Conservation (phyloP, 2,329 filamentous ascomycete genomes). For the Sphaceloma murrayae region DNA sequence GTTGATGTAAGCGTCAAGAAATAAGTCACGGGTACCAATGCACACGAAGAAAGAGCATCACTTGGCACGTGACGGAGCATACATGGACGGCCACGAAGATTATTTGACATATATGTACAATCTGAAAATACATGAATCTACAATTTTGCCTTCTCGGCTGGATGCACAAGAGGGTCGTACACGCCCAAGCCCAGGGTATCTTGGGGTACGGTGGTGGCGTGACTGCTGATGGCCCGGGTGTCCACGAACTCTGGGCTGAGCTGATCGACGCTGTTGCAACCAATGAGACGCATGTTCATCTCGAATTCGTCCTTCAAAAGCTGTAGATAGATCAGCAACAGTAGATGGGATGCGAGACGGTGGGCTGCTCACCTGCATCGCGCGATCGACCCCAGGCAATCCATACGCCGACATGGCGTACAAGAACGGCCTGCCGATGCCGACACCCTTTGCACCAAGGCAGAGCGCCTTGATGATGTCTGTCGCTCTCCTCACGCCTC, state of each 20-base stretch:
- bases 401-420: slow-evolving; percentile 96
- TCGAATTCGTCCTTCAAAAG: slow-evolving; percentile 92
- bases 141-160: slow-evolving; percentile 34
- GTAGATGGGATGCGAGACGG: too few relatives aligned
- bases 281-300: slow-evolving; percentile 97
- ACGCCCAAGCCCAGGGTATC: slow-evolving; percentile 51
- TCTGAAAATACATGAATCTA: slow-evolving; percentile 21
- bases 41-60: slow-evolving; percentile 1
- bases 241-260: slow-evolving; percentile 76
- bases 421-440: slow-evolving; percentile 87
- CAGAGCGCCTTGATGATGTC: slow-evolving; percentile 95
- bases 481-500: slow-evolving; percentile 78
- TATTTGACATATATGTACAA: slow-evolving; percentile 13
- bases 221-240: slow-evolving; percentile 56
- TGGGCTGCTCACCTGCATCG: slow-evolving; percentile 61
- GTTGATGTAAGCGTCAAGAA: too few relatives aligned
- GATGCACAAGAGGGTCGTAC: slow-evolving; percentile 44
- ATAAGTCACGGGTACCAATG: too few relatives aligned
- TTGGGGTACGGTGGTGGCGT: slow-evolving; percentile 49
- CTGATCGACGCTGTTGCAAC: slow-evolving; percentile 63
- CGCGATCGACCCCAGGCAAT: slow-evolving; percentile 73
- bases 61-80: slow-evolving; percentile 9
- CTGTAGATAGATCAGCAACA: slow-evolving; percentile 24
- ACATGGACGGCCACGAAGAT: neutral
- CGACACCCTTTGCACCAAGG: slow-evolving; percentile 81